phyloP scores from a whole-genome alignment of 805 yeast genomes.

The Candida pini region DNA sequence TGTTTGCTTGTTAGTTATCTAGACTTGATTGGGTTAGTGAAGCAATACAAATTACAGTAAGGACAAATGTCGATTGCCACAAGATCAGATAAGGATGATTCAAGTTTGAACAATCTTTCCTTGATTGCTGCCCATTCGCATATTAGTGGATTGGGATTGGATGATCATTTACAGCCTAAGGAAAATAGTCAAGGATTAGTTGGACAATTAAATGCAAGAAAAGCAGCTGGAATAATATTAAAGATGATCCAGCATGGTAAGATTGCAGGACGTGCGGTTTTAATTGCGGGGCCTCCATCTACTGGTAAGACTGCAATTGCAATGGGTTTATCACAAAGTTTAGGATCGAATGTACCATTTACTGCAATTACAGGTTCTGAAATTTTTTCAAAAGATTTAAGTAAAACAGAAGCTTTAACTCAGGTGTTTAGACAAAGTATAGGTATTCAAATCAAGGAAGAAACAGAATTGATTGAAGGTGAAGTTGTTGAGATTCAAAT shows the following conservation, averaged over 20 bases:
- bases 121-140: constrained; percentile 87
- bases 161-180: constrained; percentile 82
- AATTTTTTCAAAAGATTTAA: constrained; percentile 90
- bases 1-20: too few species aligned
- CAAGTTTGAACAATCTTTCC: constrained; percentile 18
- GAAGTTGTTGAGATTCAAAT: constrained; percentile 96
- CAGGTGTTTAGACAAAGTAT: constrained; percentile 96
- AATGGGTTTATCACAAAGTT: constrained; percentile 88
- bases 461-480: constrained; percentile 96
- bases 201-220: constrained; percentile 71
- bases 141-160: constrained; percentile 90
- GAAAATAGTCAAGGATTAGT: constrained; percentile 84
- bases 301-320: constrained; percentile 98
- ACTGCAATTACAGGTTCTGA: constrained; percentile 97
- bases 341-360: constrained; percentile 96
- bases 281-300: constrained; percentile 96
- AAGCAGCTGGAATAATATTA: constrained; percentile 92
- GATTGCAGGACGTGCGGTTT: constrained; percentile 93
- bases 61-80: constrained; percentile 17
- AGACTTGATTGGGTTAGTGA: too few species aligned
- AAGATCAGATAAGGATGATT: constrained; percentile 8
- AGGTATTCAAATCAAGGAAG: constrained; percentile 92
- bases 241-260: constrained; percentile 88
- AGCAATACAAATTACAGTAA: too few species aligned
- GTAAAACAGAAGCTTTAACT: constrained; percentile 94